Evolutionary conservation across 108 stramenopile species (phyloP), one percentile per base, ranked within the genome.

Genomic region (Seminavis robusta): DNA sequence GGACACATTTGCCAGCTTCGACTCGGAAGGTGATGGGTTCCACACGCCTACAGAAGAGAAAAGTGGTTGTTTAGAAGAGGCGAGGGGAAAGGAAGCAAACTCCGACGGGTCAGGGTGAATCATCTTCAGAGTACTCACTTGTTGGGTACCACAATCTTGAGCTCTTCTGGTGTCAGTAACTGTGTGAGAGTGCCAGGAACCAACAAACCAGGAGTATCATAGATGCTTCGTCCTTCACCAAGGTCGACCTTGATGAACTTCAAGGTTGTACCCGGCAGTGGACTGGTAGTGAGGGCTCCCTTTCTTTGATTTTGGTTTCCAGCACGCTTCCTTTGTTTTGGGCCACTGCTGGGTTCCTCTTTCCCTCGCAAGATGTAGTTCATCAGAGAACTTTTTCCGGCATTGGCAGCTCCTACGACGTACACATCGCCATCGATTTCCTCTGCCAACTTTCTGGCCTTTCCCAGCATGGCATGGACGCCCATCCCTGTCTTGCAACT

Each of bases 351-450:
- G 1, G 62, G 60, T 30, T 65, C 67, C 47, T 73, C 56, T 15
- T 71, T 61, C n/a, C 69, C 54, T 9, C 76, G 76, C 8, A 94
- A 56, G 33, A 94, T 75, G 29, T 73, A 59, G 58, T 94, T 94
- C 31, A 94, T 76, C 2, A 94, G 71, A 34, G 90, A 91, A 48
- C 76, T 78, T 56, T 94, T 94, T 26, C 93, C 93, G 24, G 89
- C 93, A 67, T 94, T 94, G 17, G 93, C 93, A 23, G 87, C 86
- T 19, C 93, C 93, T 19, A 94, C 88, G 26, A 94, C 74, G 52
- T 91, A 94, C 28, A 94, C 80, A 61, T 94, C 93, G 46, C 87
- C 69, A 10, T 90, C 79, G 65, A 83, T 69, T 41, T 85, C 81
- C n/a, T 80, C 69, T 2, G 89, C 87, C 21, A 90, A 62, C 20